These are phyloP conservation scores for Protomyces lactucae-debilis DNA, from an alignment of 1,139 yeast genomes.

Conservation along the genomic window DNA sequence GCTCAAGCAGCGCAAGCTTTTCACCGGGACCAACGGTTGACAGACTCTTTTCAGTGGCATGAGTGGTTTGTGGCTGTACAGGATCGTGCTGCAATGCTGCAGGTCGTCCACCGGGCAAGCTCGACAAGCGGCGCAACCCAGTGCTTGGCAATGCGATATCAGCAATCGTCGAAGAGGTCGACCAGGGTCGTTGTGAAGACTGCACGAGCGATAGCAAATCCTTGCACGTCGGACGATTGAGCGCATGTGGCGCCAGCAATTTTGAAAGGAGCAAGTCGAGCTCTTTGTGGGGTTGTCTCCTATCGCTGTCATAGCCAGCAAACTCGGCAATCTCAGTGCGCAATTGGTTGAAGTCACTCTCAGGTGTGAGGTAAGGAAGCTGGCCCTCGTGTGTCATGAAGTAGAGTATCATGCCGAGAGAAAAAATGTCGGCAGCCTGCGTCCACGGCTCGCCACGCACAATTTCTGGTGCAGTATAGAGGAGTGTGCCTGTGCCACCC, in stretches of 20 bases:
- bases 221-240: conserved; percentile 46
- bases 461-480: conserved; percentile 28
- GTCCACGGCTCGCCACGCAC: conserved; percentile 27
- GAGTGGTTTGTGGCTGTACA: too few species aligned
- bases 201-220: conserved; percentile 41
- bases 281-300: conserved; percentile 42
- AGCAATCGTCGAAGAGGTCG: not conserved
- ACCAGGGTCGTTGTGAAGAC: not conserved
- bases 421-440: conserved; percentile 58
- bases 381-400: conserved; percentile 60
- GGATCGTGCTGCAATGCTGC: too few species aligned
- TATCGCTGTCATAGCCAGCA: conserved; percentile 36
- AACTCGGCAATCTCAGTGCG: conserved; percentile 44
- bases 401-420: conserved; percentile 74
- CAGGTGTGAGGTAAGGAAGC: conserved; percentile 44
- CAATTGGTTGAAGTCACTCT: conserved; percentile 42
- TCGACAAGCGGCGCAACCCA: not conserved
- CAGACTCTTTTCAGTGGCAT: too few species aligned
- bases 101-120: too few species aligned
- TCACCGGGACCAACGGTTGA: too few species aligned
- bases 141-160: not conserved
- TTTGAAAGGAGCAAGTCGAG: conserved; percentile 43
- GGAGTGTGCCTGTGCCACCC: conserved; percentile 35
- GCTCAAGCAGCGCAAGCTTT: too few species aligned
- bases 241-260: conserved; percentile 42